Conservation (phyloP, 1,139 yeast genomes). For the Debaryomyces fabryi region DNA sequence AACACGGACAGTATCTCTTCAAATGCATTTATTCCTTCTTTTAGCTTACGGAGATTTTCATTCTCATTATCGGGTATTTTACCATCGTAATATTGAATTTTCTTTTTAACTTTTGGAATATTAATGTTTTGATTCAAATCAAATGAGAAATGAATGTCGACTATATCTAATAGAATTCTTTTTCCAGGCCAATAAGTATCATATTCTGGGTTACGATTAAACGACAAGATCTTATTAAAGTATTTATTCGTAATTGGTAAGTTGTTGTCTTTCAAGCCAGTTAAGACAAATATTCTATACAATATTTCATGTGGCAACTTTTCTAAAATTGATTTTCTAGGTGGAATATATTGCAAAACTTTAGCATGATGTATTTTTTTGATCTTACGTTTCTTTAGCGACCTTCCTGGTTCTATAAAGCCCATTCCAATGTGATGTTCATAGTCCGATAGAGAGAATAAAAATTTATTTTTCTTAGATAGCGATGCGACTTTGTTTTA, state of each 20-base stretch:
- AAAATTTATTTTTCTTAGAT: neutral
- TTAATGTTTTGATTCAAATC: slow-evolving; percentile 25
- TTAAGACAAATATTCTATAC: slow-evolving; percentile 30
- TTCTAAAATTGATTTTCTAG: slow-evolving; percentile 16
- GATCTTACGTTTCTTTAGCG: slow-evolving; percentile 14
- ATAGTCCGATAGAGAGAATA: neutral
- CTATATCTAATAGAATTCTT: slow-evolving; percentile 19
- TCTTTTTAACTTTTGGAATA: slow-evolving; percentile 10
- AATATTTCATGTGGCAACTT: slow-evolving; percentile 38
- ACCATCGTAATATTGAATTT: slow-evolving; percentile 12
- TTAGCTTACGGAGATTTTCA: slow-evolving; percentile 3
- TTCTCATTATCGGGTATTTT: slow-evolving; percentile 5
- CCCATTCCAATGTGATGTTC: slow-evolving; percentile 26
- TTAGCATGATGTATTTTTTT: slow-evolving; percentile 12
- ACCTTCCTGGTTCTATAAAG: slow-evolving; percentile 33
- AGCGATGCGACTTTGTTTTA: neutral
- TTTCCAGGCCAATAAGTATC: slow-evolving; percentile 18
- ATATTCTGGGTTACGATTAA: slow-evolving; percentile 14
- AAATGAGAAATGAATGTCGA: slow-evolving; percentile 19
- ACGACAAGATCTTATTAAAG: slow-evolving; percentile 25
- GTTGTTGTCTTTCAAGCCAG: slow-evolving; percentile 31
- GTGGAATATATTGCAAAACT: slow-evolving; percentile 1
- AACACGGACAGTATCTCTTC: slow-evolving; percentile 14
- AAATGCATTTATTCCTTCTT: slow-evolving; percentile 11
- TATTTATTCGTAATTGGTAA: slow-evolving; percentile 30